Percentiles rank a stretch among this genome's conserved stretches.
phyloP scores from a whole-genome alignment of 1,284 basidiomycete species.

The Austroboletus novae-zelandiae region DNA sequence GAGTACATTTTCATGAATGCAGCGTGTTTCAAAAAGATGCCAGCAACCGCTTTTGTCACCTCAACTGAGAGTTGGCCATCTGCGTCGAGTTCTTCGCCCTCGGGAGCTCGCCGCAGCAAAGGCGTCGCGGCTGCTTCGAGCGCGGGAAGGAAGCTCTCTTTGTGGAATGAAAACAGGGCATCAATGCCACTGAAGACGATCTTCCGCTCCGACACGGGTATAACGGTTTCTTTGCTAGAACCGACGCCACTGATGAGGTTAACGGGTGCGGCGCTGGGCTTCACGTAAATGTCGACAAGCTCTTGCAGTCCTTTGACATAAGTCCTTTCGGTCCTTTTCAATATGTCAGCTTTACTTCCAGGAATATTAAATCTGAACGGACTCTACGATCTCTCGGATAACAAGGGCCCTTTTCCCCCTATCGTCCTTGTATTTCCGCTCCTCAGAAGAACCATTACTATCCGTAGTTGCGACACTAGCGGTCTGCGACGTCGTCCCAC shows the following conservation, averaged over 20 bases:
- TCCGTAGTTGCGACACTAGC: slow-evolving; percentile 73
- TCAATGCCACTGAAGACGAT: slow-evolving; percentile 94
- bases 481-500: slow-evolving; percentile 60
- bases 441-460: slow-evolving; percentile 63
- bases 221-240: slow-evolving; percentile 77
- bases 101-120: slow-evolving; percentile 51
- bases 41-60: slow-evolving; percentile 82
- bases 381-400: slow-evolving; percentile 85
- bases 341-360: slow-evolving; percentile 11
- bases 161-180: slow-evolving; percentile 88
- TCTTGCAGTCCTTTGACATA: slow-evolving; percentile 93
- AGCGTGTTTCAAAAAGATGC: slow-evolving; percentile 88
- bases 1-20: slow-evolving; percentile 98
- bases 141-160: slow-evolving; percentile 87
- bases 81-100: slow-evolving; percentile 54
- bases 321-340: slow-evolving; percentile 82
- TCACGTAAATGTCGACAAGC: slow-evolving; percentile 94
- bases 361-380: slow-evolving; percentile 34
- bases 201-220: slow-evolving; percentile 87
- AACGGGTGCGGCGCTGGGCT: slow-evolving; percentile 73
- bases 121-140: slow-evolving; percentile 75
- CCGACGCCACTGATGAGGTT: slow-evolving; percentile 67
- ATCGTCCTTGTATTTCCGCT: slow-evolving; percentile 88
- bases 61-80: slow-evolving; percentile 73
- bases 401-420: slow-evolving; percentile 76